Evolutionary conservation across 2,329 filamentous ascomycete species (phyloP), one percentile per base, ranked within the genome.

Genomic region (Trichoderma arundinaceum): DNA sequence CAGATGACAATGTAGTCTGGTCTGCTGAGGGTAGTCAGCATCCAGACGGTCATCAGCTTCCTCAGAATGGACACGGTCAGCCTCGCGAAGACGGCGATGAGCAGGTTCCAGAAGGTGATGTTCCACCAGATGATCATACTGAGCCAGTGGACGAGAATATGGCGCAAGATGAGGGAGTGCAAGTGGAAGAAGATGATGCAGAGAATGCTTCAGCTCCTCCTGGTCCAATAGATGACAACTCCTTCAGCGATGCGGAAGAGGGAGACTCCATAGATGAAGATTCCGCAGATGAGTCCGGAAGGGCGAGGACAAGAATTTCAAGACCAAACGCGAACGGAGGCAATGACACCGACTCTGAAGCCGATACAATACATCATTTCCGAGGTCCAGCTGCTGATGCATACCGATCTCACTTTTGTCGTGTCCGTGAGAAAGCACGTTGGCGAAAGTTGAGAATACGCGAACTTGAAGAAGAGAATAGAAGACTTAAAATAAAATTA

Each of bases 391-490:
- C 6, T 35, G 8, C 46, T 15, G 33, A 22, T 35, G 22, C 10
- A n/a, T 64, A 32, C 35, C 38, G 17, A 49, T 35, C 48, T 7
- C 39, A 17, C 13, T 58, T 52, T 54, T 5, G 10, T 43, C 19
- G 13, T 13, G n/a, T 60, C 2, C 65, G 56, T 48, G 60, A 51
- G 7, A 67, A 67, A 12, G 39, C 61, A 15, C 46, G 53, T 13
- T n/a, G n/a, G 32, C 38, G 61, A 17, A 67, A 65, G 44, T 32
- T 19, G 33, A 17, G 13, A 17, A n/a, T 41, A 38, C 33, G 12
- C 3, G 7, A 12, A 9, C 15, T 60, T 9, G 5, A 59, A 3
- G 4, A 22, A 22, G 9, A 48, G 8, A 22, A 33, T 15, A 15
- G n/a, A 28, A 10, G n/a, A 12, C 33, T 57, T 43, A 0, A 5